phyloP scores from a whole-genome alignment of 257 asterid genomes.

The Pogostemon cablin region DNA sequence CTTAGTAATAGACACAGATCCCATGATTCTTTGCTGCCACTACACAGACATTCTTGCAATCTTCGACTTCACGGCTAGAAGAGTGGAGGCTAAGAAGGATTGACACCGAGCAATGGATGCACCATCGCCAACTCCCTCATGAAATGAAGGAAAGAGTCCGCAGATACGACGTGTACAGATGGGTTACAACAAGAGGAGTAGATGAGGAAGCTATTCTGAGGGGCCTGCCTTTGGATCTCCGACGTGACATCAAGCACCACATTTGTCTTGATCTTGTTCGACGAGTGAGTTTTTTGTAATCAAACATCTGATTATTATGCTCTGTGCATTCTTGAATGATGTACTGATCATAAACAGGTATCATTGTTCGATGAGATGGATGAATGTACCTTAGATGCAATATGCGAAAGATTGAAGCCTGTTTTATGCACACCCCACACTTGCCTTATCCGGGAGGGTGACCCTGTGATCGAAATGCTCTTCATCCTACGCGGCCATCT shows the following conservation, averaged over 20 bases:
- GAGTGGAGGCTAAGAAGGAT: constrained; percentile 76
- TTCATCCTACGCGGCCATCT: constrained; percentile 71
- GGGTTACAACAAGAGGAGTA: constrained; percentile 71
- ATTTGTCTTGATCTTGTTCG: constrained; percentile 73
- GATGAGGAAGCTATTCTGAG: constrained; percentile 58
- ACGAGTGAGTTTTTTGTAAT: constrained; percentile 44
- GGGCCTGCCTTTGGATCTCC: constrained; percentile 65
- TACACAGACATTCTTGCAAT: constrained; percentile 59
- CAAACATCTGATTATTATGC: not conserved
- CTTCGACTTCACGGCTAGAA: constrained; percentile 57
- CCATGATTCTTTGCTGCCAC: too few relatives aligned
- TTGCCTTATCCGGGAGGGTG: constrained; percentile 65
- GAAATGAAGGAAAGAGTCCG: constrained; percentile 61
- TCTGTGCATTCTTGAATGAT: not conserved
- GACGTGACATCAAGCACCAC: constrained; percentile 70
- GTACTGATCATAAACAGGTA: constrained; percentile 40
- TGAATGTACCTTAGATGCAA: constrained; percentile 60
- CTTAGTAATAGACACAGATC: too few relatives aligned
- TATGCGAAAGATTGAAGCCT: constrained; percentile 69
- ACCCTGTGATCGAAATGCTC: constrained; percentile 69
- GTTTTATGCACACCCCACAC: constrained; percentile 50
- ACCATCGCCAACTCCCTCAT: constrained; percentile 64
- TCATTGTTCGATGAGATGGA: constrained; percentile 72
- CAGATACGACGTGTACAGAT: constrained; percentile 50
- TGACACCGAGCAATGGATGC: constrained; percentile 79